Percentiles rank a stretch among this genome's conserved stretches.
Conservation (phyloP, 2,329 filamentous ascomycete species). For the Iodosphaeria phyllophila region DNA sequence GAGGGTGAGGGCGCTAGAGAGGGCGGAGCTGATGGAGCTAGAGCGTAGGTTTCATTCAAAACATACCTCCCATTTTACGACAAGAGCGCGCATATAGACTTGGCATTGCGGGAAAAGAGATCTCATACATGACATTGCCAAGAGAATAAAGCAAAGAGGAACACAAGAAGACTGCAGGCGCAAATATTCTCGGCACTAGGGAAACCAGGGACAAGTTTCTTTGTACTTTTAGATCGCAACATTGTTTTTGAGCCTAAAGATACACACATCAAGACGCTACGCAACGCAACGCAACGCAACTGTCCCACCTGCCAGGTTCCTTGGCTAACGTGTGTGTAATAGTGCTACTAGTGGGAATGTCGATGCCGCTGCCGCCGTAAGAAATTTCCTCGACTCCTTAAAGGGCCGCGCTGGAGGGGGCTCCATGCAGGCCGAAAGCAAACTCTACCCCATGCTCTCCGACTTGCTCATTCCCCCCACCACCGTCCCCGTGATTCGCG, state of each 20-base stretch:
- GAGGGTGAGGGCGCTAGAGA: constrained; percentile 79
- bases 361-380: constrained; percentile 63
- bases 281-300: constrained; percentile 1
- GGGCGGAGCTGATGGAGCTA: constrained; percentile 86
- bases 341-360: constrained; percentile 40
- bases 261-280: neutral
- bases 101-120: too few relatives aligned
- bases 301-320: constrained; percentile 4
- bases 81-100: too few relatives aligned
- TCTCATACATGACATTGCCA: too few relatives aligned
- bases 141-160: neutral
- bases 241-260: constrained; percentile 2
- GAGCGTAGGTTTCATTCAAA: constrained; percentile 75
- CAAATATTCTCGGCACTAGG: neutral
- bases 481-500: constrained; percentile 60
- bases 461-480: constrained; percentile 66
- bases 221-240: constrained; percentile 2
- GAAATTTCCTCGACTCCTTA: constrained; percentile 76
- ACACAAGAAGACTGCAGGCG: constrained; percentile 1
- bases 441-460: constrained; percentile 64
- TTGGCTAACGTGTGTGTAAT: constrained; percentile 23
- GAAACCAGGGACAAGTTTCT: neutral
- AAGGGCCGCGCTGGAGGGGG: constrained; percentile 31
- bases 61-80: too few relatives aligned
- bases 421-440: constrained; percentile 27